A percentile compares a stretch with the other conserved stretches of the same genome.
Conservation (phyloP, 768 basidiomycete genomes). For the Serendipita sp. region DNA sequence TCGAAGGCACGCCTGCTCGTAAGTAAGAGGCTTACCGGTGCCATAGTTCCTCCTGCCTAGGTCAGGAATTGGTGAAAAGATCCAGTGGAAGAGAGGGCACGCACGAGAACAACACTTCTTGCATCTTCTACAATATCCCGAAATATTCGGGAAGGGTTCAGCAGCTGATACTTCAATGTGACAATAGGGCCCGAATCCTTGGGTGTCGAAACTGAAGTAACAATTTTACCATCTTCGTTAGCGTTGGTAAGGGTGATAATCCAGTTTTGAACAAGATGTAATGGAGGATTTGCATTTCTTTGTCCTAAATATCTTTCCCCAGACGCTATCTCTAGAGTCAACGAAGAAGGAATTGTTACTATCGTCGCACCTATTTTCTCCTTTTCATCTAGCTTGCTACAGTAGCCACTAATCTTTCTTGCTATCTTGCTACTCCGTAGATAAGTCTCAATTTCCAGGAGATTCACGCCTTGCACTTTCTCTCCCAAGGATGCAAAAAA, state of each 20-base stretch:
- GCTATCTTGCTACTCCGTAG: constrained; percentile 62
- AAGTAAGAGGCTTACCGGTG: constrained; percentile 44
- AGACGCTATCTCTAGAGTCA: constrained; percentile 12
- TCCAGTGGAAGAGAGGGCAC: background rate
- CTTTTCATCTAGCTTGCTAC: constrained; percentile 40
- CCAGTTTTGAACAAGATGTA: constrained; percentile 70
- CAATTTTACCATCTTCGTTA: constrained; percentile 35
- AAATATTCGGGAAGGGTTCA: constrained; percentile 84
- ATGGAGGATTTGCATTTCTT: constrained; percentile 39
- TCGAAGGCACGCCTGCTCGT: background rate
- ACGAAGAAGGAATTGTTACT: background rate
- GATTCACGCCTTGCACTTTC: constrained; percentile 58
- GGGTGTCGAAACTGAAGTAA: background rate
- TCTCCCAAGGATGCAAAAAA: constrained; percentile 50
- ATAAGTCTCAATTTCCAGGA: constrained; percentile 70
- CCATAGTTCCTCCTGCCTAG: constrained; percentile 89
- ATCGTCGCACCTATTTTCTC: constrained; percentile 21
- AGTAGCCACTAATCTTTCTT: constrained; percentile 76
- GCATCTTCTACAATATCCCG: constrained; percentile 68
- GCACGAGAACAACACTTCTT: constrained; percentile 53
- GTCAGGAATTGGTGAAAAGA: background rate
- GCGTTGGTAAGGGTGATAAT: constrained; percentile 60
- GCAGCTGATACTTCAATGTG: constrained; percentile 75
- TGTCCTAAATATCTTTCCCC: constrained; percentile 15
- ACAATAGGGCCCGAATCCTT: constrained; percentile 18